Conservation (phyloP, 78 protist species). For the Dictyostelium brefeldianum region DNA sequence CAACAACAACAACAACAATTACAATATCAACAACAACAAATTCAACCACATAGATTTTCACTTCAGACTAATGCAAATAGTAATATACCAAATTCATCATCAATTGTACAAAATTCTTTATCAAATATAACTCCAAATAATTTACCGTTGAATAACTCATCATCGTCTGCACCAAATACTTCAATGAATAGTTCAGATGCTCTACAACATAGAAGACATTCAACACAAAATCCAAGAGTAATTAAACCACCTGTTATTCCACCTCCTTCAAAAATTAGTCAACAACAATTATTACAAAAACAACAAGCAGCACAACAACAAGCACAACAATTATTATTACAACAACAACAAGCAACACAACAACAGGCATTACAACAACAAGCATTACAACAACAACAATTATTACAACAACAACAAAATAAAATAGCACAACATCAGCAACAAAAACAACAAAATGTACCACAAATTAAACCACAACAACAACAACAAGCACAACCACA, state of each 20-base stretch:
- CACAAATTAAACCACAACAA: not conserved
- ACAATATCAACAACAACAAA: slow-evolving; percentile 9
- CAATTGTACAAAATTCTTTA: slow-evolving; percentile 6
- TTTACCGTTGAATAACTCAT: not conserved
- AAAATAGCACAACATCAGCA: not conserved
- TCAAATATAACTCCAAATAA: not conserved
- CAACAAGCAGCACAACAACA: slow-evolving; percentile 1
- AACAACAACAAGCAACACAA: slow-evolving; percentile 17
- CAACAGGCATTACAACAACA: not conserved
- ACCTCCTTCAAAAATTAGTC: slow-evolving; percentile 2
- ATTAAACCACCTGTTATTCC: slow-evolving; percentile 13
- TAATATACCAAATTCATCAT: not conserved
- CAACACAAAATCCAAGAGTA: not conserved
- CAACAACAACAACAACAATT: slow-evolving; percentile 26
- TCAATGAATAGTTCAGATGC: not conserved
- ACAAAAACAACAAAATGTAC: not conserved
- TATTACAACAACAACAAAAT: not conserved
- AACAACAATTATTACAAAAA: not conserved
- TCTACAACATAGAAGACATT: slow-evolving; percentile 9
- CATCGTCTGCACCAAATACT: not conserved
- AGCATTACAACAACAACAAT: slow-evolving; percentile 8
- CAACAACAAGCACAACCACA: not conserved
- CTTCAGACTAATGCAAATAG: not conserved
- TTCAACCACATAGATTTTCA: slow-evolving; percentile 2
- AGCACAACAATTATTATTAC: not conserved